Evolutionary conservation across 177 flowering plant species (phyloP), one percentile per base, ranked within the genome.

Genomic region (Telopea speciosissima): DNA sequence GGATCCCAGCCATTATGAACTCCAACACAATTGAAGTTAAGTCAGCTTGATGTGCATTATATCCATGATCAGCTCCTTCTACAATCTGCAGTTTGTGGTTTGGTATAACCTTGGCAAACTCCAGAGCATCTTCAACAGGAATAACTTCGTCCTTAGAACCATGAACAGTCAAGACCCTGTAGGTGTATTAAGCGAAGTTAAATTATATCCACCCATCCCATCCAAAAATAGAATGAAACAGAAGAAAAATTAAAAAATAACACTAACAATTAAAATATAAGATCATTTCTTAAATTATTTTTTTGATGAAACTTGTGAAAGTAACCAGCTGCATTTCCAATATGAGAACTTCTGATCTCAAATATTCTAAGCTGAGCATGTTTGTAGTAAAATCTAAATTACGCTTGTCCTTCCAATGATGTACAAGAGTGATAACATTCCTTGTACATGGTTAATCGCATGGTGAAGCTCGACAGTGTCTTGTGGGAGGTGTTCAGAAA

Each of bases 161-260:
- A 81, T 95, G 97, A 60, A 92, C 79, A 13, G 97, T 89, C 78
- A 90, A 71, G 40, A 92, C 96, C 87, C 97, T 88, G 80, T 14
- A 78, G 5, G 69, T 17, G 44, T 54, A 23, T 25, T 66, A 24
- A 64, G 52, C 70, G 22, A 65, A 12, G 54, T 49, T 49, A 49
- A 49, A 49, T 1, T 49, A 49, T 4, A 49, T 49, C 54, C 54
- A 49, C 54, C 54, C 54, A 49, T 0, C 54, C 17, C 54, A 49
- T 3, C 54, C 54, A 49, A 49, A 49, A 11, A 49, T 3, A 49
- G 19, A 49, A 49, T 12, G 54, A 49, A 49, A 13, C 11, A 44
- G 49, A 44, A 8, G 49, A 44, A 44, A 13, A 44, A 44, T 31
- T 2, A 31, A 2, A 31, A 2, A 31, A 31, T 31, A 31, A 31